Evolutionary conservation across 352 stramenopile species (phyloP).

Genomic region (Aphanomyces invadans): DNA sequence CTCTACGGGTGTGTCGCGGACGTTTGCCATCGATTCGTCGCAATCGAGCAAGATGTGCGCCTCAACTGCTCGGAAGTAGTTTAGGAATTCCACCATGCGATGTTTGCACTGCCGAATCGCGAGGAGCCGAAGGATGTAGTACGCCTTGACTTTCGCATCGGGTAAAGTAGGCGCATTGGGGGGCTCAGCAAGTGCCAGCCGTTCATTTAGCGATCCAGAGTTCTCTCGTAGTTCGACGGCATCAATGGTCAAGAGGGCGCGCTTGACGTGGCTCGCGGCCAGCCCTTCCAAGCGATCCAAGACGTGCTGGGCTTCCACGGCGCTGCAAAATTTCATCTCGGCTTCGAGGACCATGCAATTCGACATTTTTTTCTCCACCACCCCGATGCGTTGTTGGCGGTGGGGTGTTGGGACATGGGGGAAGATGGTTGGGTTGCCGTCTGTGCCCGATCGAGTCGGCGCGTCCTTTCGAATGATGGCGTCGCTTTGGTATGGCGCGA

Average conservation of each 20-base stretch:
- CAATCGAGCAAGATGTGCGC: neutral
- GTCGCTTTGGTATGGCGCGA: neutral
- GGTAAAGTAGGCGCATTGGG: neutral
- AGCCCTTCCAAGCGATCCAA: conserved; percentile 34
- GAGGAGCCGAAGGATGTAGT: conserved; percentile 39
- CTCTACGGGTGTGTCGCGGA: no score
- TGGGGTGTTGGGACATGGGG: neutral
- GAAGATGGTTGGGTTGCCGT: neutral
- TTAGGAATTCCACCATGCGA: neutral
- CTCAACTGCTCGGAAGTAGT: conserved; percentile 5
- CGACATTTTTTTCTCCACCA: neutral
- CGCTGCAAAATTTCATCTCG: conserved; percentile 9
- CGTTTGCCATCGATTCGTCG: neutral
- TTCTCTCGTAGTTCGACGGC: neutral
- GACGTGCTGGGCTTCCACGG: neutral
- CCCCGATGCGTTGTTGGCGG: neutral
- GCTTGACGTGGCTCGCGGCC: conserved; percentile 33
- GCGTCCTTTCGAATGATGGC: neutral
- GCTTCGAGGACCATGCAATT: conserved; percentile 21
- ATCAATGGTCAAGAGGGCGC: conserved; percentile 31
- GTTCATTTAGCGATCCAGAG: neutral
- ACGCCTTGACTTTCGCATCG: conserved; percentile 15
- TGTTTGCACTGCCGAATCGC: conserved; percentile 30
- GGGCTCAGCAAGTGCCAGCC: neutral
- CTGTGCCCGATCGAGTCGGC: neutral